phyloP scores from a whole-genome alignment of 768 basidiomycete species.

The Suillus americanus region DNA sequence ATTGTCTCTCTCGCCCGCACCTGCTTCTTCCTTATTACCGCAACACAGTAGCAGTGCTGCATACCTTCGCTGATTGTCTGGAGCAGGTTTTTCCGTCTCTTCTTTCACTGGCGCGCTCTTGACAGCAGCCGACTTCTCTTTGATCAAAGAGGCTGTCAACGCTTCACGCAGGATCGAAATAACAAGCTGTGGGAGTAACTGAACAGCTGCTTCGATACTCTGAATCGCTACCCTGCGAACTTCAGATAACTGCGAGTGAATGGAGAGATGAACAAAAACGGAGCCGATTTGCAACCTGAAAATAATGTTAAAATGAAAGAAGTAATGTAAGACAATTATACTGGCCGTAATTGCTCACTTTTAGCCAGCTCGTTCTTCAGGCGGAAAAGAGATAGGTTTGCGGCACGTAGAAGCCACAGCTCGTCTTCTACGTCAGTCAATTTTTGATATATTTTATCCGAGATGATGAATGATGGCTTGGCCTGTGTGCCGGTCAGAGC shows the following conservation, averaged over 20 bases:
- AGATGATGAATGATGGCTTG: constrained; percentile 85
- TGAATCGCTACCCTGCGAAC: constrained; percentile 49
- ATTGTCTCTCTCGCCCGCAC: constrained; percentile 39
- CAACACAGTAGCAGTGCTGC: constrained; percentile 53
- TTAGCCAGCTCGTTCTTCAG: constrained; percentile 52
- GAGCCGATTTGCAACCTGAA: constrained; percentile 61
- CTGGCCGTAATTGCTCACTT: constrained; percentile 54
- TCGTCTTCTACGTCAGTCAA: constrained; percentile 61
- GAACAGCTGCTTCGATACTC: constrained; percentile 40
- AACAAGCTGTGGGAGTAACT: constrained; percentile 45
- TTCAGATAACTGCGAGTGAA: constrained; percentile 55
- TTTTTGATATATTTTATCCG: constrained; percentile 86
- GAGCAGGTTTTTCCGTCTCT: constrained; percentile 40
- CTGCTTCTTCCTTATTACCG: constrained; percentile 36
- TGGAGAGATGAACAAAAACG: constrained; percentile 65
- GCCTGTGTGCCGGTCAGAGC: constrained; percentile 45
- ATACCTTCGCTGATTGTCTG: constrained; percentile 54
- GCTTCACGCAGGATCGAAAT: constrained; percentile 62
- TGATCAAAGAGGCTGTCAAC: constrained; percentile 45
- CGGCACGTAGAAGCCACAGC: constrained; percentile 72
- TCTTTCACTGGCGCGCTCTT: constrained; percentile 22
- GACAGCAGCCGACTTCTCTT: constrained; percentile 30
- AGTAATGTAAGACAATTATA: not conserved
- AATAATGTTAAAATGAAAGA: constrained; percentile 3
- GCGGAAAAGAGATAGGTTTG: constrained; percentile 47